phyloP scores from a whole-genome alignment of 352 stramenopile species.

The Blastocystis hominis region DNA sequence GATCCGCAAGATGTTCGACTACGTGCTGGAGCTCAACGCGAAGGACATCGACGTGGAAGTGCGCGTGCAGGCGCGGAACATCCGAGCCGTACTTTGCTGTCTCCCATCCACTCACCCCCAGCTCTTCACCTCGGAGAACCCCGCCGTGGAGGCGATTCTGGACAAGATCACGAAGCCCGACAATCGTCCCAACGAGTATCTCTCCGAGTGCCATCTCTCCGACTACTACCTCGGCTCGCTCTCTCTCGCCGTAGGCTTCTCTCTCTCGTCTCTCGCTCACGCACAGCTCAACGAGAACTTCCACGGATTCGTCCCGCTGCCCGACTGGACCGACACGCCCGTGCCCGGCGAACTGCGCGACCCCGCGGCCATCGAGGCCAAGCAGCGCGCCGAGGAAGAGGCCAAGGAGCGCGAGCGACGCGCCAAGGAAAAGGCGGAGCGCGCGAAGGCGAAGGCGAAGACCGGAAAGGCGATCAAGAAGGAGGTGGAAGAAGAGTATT shows the following conservation, averaged over 20 bases:
- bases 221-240: slow-evolving; percentile 11
- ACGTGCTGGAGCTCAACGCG: slow-evolving; percentile 74
- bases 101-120: neutral
- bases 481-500: neutral
- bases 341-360: neutral
- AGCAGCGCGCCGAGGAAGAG: neutral
- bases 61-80: slow-evolving; percentile 70
- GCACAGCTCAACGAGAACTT: neutral
- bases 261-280: neutral
- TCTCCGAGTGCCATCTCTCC: slow-evolving; percentile 12
- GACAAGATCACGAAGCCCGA: neutral
- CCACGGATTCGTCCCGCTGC: neutral
- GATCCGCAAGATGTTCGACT: slow-evolving; percentile 71
- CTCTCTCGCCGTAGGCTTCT: neutral
- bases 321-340: slow-evolving; percentile 24
- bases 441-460: neutral
- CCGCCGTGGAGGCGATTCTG: neutral
- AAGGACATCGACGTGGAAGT: slow-evolving; percentile 76
- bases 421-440: neutral
- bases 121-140: neutral
- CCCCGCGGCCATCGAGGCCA: slow-evolving; percentile 7
- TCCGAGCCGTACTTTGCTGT: slow-evolving; percentile 64
- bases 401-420: neutral
- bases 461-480: neutral
- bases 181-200: slow-evolving; percentile 25